A percentile compares a stretch with the other conserved stretches of the same genome.
phyloP scores from a whole-genome alignment of 1,284 basidiomycete genomes.

The Austroboletus rostrupii region DNA sequence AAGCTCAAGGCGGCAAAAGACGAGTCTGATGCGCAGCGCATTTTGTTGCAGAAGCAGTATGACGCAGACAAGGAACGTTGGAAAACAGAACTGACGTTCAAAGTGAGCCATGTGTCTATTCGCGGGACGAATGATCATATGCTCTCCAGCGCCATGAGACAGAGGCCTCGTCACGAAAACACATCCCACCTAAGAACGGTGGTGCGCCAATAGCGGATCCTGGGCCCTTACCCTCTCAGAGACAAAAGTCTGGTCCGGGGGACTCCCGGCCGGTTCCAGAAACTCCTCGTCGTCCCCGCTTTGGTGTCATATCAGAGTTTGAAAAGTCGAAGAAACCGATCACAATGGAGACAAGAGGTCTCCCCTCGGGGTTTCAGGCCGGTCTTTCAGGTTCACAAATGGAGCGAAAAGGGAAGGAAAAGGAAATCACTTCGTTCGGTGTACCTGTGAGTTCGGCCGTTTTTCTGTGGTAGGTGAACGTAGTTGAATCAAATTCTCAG shows the following conservation, averaged over 20 bases:
- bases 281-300: slow-evolving; percentile 37
- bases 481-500: slow-evolving; percentile 3
- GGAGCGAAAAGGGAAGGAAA: slow-evolving; percentile 16
- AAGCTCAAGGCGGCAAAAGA: slow-evolving; percentile 59
- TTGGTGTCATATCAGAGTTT: slow-evolving; percentile 24
- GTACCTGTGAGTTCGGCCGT: slow-evolving; percentile 11
- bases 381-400: slow-evolving; percentile 20
- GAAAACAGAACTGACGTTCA: slow-evolving; percentile 67
- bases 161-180: slow-evolving; percentile 54
- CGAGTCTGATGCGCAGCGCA: slow-evolving; percentile 52
- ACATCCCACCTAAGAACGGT: slow-evolving; percentile 42
- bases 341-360: slow-evolving; percentile 13
- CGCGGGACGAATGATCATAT: slow-evolving; percentile 11
- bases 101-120: slow-evolving; percentile 37
- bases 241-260: slow-evolving; percentile 35
- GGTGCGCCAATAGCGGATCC: slow-evolving; percentile 36
- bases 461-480: background rate
- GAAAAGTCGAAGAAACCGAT: slow-evolving; percentile 18
- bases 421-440: slow-evolving; percentile 9
- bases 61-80: slow-evolving; percentile 67
- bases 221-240: slow-evolving; percentile 35
- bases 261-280: slow-evolving; percentile 26
- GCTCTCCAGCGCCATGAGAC: slow-evolving; percentile 62
- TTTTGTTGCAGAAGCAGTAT: slow-evolving; percentile 52
- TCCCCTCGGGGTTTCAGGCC: slow-evolving; percentile 20